These are phyloP conservation scores for Sonneratia caseolaris DNA, from an alignment of 345 rosid species.

Conservation along the genomic window DNA sequence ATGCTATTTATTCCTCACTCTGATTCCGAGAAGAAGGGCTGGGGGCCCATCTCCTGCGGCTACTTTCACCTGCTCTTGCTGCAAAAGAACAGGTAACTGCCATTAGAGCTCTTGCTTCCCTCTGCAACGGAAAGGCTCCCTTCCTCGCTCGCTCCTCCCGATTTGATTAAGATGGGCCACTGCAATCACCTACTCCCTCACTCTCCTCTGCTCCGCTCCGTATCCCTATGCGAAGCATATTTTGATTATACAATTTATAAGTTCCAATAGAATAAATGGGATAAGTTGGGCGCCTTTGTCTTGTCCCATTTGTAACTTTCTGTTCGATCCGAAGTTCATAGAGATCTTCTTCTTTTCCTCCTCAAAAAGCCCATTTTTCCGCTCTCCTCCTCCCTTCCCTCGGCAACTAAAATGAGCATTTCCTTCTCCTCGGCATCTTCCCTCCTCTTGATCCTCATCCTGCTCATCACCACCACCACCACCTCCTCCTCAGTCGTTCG, in stretches of 20 bases:
- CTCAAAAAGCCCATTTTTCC: not conserved
- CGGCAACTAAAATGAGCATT: not conserved
- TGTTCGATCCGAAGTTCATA: not conserved
- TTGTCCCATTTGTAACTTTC: conserved; percentile 9
- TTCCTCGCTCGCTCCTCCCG: not conserved
- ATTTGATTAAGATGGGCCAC: not conserved
- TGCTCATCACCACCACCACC: not conserved
- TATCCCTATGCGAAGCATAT: too few species aligned
- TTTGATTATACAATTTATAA: not conserved
- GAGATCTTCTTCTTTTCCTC: not conserved
- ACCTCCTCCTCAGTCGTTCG: not conserved
- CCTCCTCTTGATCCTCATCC: conserved; percentile 1
- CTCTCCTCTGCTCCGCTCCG: not conserved
- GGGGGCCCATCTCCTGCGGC: conserved; percentile 1
- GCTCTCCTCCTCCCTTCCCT: not conserved
- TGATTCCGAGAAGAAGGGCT: not conserved
- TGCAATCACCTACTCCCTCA: not conserved
- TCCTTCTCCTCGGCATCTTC: not conserved
- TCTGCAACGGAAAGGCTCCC: not conserved
- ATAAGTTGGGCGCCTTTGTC: conserved; percentile 9
- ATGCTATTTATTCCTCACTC: not conserved
- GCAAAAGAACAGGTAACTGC: not conserved
- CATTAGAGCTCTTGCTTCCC: not conserved
- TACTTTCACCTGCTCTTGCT: not conserved
- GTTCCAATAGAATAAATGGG: not conserved